Evolutionary conservation across 1,284 basidiomycete species (phyloP).

Genomic region (Sporisorium reilianum): DNA sequence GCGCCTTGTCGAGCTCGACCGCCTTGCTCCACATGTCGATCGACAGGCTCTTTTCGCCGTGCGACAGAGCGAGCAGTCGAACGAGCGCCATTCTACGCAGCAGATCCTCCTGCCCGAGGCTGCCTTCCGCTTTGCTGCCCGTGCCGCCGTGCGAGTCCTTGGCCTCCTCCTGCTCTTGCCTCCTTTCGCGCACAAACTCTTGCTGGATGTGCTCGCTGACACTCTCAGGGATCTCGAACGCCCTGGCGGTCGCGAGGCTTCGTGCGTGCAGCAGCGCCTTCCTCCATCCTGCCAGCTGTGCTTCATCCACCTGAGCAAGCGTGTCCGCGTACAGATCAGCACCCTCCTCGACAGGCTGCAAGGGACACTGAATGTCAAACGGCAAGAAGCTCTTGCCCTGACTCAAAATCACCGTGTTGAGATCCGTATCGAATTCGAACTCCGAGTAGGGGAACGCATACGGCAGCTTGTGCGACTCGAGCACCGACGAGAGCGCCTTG

Average conservation of each 20-base stretch:
- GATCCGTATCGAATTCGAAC: constrained; percentile 81
- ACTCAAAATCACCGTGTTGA: constrained; percentile 76
- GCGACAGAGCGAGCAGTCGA: constrained; percentile 51
- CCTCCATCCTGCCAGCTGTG: constrained; percentile 30
- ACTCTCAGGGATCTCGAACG: constrained; percentile 55
- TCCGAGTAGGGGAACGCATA: constrained; percentile 83
- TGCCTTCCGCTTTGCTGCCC: constrained; percentile 8
- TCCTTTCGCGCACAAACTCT: constrained; percentile 61
- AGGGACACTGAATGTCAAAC: constrained; percentile 60
- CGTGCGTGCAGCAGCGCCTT: constrained; percentile 33
- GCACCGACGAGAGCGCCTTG: constrained; percentile 77
- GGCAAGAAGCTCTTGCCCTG: constrained; percentile 74
- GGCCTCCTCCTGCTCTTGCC: constrained; percentile 27
- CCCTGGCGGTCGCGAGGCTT: constrained; percentile 38
- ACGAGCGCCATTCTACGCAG: constrained; percentile 56
- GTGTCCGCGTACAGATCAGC: constrained; percentile 13
- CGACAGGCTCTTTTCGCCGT: constrained; percentile 39
- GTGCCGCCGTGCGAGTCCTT: constrained; percentile 26
- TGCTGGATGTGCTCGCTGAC: constrained; percentile 62
- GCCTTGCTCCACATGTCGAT: constrained; percentile 49
- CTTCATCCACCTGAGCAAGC: constrained; percentile 19
- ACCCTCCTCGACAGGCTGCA: constrained; percentile 10
- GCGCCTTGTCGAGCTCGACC: constrained; percentile 39
- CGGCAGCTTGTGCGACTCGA: constrained; percentile 78
- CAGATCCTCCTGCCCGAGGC: constrained; percentile 56